Conservation (phyloP, 2,329 filamentous ascomycete genomes). For the Fusarium pseudonygamai region DNA sequence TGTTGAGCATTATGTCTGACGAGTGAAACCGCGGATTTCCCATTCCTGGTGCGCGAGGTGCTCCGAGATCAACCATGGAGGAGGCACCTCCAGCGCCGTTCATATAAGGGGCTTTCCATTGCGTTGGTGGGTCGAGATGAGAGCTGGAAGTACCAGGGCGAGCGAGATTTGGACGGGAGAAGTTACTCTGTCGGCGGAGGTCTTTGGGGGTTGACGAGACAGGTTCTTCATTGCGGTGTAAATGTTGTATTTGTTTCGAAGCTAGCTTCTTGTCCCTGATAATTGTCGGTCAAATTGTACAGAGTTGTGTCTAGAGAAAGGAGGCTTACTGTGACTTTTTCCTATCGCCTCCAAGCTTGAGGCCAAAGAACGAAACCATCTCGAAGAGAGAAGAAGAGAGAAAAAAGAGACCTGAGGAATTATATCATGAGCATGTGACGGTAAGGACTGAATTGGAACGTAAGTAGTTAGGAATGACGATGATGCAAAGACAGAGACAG, state of each 20-base stretch:
- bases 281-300: background rate
- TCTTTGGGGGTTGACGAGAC: conserved; percentile 18
- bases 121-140: conserved; percentile 32
- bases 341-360: conserved; percentile 65
- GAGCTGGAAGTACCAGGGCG: conserved; percentile 56
- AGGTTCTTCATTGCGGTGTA: conserved; percentile 12
- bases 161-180: conserved; percentile 49
- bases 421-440: conserved; percentile 27
- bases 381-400: conserved; percentile 5
- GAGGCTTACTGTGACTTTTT: conserved; percentile 62
- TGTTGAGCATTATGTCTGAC: conserved; percentile 53
- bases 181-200: conserved; percentile 48
- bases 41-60: conserved; percentile 43
- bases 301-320: background rate
- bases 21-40: conserved; percentile 44
- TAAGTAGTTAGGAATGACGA: background rate
- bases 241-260: conserved; percentile 23
- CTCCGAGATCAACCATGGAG: conserved; percentile 58
- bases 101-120: conserved; percentile 49
- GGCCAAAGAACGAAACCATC: conserved; percentile 69
- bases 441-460: background rate
- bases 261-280: conserved; percentile 36
- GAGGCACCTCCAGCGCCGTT: conserved; percentile 50
- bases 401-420: background rate
- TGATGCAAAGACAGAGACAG: conserved; percentile 9